Conservation (phyloP, 371 early-diverging fungal genomes). For the Lichtheimia corymbifera region DNA sequence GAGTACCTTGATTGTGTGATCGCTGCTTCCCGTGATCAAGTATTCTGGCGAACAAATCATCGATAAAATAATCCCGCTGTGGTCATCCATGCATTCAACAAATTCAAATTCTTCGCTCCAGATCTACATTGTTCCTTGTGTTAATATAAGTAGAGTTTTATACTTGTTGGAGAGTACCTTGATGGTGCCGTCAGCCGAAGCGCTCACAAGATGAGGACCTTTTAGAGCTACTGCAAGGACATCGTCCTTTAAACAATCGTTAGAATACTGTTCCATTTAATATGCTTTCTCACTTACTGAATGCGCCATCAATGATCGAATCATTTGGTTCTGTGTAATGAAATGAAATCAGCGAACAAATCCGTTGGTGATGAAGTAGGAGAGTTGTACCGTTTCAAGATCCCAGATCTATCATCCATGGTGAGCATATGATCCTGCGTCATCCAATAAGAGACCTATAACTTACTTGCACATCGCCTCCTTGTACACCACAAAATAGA, state of each 20-base stretch:
- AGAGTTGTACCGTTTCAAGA: slow-evolving; percentile 62
- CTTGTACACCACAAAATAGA: slow-evolving; percentile 80
- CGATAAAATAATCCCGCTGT: slow-evolving; percentile 66
- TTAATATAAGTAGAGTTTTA: not conserved
- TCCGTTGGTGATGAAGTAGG: not conserved
- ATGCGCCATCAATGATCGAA: slow-evolving; percentile 68
- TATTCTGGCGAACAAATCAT: slow-evolving; percentile 60
- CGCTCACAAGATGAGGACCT: slow-evolving; percentile 61
- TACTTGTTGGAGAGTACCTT: slow-evolving; percentile 43
- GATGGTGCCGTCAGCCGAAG: slow-evolving; percentile 77
- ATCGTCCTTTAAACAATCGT: slow-evolving; percentile 53
- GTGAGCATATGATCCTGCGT: no score
- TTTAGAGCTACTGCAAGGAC: slow-evolving; percentile 60
- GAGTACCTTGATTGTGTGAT: slow-evolving; percentile 65
- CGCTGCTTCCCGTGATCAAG: slow-evolving; percentile 70
- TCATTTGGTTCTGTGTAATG: slow-evolving; percentile 53
- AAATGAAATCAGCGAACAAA: slow-evolving; percentile 4
- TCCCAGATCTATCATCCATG: slow-evolving; percentile 60
- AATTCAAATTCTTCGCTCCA: slow-evolving; percentile 76
- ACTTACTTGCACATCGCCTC: slow-evolving; percentile 67
- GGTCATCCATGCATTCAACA: slow-evolving; percentile 60
- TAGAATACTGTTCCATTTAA: not conserved
- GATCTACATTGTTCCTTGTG: slow-evolving; percentile 26
- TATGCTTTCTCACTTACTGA: slow-evolving; percentile 34
- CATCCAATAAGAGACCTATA: not conserved